Evolutionary conservation across 805 yeast species (phyloP).

Genomic region (Yarrowia divulgata): DNA sequence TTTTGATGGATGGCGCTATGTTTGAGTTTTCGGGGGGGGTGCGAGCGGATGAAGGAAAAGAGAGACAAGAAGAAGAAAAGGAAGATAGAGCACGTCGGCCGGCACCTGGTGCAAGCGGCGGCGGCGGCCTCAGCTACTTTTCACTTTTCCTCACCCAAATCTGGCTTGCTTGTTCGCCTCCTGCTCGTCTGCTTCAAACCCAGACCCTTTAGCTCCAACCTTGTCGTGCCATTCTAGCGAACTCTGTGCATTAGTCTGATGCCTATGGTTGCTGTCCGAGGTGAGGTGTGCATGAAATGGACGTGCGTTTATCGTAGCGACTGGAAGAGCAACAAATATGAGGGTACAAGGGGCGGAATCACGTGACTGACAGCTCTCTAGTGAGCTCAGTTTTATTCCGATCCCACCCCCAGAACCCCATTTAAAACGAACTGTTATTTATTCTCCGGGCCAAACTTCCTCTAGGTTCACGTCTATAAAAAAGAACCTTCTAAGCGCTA

Average conservation of each 20-base stretch:
- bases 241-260: not conserved
- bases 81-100: not conserved
- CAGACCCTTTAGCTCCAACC: not conserved
- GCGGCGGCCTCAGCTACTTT: not conserved
- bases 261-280: constrained; percentile 12
- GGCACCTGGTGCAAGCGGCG: too few species aligned
- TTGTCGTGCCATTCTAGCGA: not conserved
- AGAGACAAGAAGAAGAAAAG: not conserved
- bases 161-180: constrained; percentile 7
- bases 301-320: too few species aligned
- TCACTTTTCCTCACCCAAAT: not conserved
- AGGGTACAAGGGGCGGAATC: too few species aligned
- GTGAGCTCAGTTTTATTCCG: too few species aligned
- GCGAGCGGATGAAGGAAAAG: not conserved
- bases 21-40: not conserved
- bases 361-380: too few species aligned
- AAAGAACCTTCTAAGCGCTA: constrained; percentile 1
- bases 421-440: not conserved
- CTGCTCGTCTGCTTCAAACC: constrained; percentile 22
- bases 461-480: not conserved
- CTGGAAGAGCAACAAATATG: too few species aligned
- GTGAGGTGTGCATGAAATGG: too few species aligned
- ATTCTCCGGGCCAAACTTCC: not conserved
- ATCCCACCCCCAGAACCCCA: too few species aligned
- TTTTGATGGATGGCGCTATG: not conserved